Evolutionary conservation across 768 basidiomycete species (phyloP).

Genomic region (Rhizopogon vinicolor): DNA sequence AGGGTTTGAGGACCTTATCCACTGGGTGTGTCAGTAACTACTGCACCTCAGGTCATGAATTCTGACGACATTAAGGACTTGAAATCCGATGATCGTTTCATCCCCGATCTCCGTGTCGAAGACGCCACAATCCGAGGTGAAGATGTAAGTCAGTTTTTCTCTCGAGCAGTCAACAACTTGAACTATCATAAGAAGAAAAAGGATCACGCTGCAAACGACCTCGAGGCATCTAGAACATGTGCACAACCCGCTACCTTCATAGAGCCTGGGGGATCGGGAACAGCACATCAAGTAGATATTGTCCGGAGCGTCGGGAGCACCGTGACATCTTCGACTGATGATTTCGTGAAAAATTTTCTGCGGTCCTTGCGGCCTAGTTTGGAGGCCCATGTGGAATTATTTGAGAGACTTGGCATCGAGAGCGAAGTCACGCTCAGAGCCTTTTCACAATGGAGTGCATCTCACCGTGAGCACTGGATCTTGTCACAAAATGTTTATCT

Average conservation of each 20-base stretch:
- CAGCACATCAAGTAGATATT: too few relatives aligned
- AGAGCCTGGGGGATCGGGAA: too few relatives aligned
- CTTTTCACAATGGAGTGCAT: slow-evolving; percentile 20
- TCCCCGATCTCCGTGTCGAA: background rate
- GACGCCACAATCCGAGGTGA: background rate
- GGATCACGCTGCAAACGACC: background rate
- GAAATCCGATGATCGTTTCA: too few relatives aligned
- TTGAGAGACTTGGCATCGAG: slow-evolving; percentile 18
- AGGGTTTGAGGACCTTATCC: background rate
- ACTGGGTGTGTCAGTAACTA: background rate
- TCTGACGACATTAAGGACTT: background rate
- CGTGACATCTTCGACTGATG: background rate
- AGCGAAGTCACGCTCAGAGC: slow-evolving; percentile 14
- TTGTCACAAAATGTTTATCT: slow-evolving; percentile 7
- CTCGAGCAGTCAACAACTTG: background rate
- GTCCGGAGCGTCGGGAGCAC: background rate
- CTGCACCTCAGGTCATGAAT: too few relatives aligned
- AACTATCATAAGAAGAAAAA: background rate
- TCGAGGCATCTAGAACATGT: too few relatives aligned
- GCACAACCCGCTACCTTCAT: too few relatives aligned
- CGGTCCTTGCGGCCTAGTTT: slow-evolving; percentile 17
- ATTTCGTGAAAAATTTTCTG: slow-evolving; percentile 13
- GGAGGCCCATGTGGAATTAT: slow-evolving; percentile 12
- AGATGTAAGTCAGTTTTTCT: background rate
- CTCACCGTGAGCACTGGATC: slow-evolving; percentile 12